Evolutionary conservation across 2,329 filamentous ascomycete species (phyloP).

Genomic region (Chrysoporthe austroafricana): DNA sequence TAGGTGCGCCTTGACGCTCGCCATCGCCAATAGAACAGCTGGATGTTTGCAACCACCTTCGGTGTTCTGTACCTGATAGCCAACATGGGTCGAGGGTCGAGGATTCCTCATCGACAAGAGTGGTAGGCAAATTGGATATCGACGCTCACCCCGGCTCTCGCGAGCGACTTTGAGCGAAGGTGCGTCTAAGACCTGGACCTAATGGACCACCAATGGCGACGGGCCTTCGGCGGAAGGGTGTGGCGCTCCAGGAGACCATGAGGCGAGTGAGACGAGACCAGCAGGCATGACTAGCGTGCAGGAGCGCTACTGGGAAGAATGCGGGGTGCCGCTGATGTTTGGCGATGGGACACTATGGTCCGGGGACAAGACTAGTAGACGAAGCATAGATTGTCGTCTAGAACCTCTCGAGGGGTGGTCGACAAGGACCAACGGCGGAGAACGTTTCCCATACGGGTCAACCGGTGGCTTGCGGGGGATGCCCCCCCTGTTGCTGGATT

Average conservation of each 20-base stretch:
- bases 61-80: slow-evolving; percentile 5
- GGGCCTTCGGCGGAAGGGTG: not conserved
- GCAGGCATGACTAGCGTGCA: not conserved
- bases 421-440: not conserved
- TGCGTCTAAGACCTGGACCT: not conserved
- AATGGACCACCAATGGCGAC: not conserved
- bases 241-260: not conserved
- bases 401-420: not conserved
- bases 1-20: not conserved
- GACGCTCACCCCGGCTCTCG: not conserved
- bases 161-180: not conserved
- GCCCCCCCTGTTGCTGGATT: not conserved
- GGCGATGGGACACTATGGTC: not conserved
- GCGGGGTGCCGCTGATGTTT: not conserved
- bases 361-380: not conserved
- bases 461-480: not conserved
- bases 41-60: not conserved
- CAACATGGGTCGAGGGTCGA: not conserved
- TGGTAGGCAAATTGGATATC: not conserved
- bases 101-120: not conserved
- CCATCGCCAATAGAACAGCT: not conserved
- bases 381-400: not conserved
- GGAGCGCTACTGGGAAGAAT: not conserved
- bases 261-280: not conserved
- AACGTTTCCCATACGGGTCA: not conserved